Conservation (phyloP, 768 basidiomycete species). For the Imleria badia region DNA sequence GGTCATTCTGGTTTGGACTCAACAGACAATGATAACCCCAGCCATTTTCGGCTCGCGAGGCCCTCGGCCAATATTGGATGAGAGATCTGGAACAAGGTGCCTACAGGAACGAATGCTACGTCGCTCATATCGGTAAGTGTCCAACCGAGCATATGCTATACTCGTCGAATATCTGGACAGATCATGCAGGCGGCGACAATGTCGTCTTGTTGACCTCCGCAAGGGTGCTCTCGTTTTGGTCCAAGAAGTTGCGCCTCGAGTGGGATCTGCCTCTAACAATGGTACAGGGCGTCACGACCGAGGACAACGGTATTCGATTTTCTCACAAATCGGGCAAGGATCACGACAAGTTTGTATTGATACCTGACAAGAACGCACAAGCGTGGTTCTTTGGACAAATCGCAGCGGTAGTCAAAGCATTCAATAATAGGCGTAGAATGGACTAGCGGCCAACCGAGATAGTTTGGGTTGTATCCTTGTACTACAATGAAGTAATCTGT, state of each 20-base stretch:
- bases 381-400: conserved; percentile 82
- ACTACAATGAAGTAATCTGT: conserved; percentile 22
- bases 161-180: conserved; percentile 37
- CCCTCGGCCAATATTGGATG: conserved; percentile 96
- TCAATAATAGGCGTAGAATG: conserved; percentile 74
- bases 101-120: conserved; percentile 81
- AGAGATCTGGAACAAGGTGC: conserved; percentile 88
- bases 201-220: conserved; percentile 77
- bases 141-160: not conserved
- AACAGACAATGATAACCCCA: conserved; percentile 31
- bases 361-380: conserved; percentile 72
- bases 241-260: conserved; percentile 77
- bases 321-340: conserved; percentile 76
- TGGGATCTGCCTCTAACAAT: conserved; percentile 92
- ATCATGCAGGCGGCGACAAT: conserved; percentile 76
- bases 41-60: conserved; percentile 89
- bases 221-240: conserved; percentile 80
- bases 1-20: not conserved
- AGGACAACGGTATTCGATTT: conserved; percentile 88
- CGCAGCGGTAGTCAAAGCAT: conserved; percentile 71
- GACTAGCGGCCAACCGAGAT: conserved; percentile 37
- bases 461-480: conserved; percentile 19
- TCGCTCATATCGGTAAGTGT: conserved; percentile 84
- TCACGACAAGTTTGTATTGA: conserved; percentile 72
- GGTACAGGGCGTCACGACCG: conserved; percentile 84